Evolutionary conservation across 2,329 filamentous ascomycete genomes (phyloP).

Genomic region (Gaeumannomyces sp.): DNA sequence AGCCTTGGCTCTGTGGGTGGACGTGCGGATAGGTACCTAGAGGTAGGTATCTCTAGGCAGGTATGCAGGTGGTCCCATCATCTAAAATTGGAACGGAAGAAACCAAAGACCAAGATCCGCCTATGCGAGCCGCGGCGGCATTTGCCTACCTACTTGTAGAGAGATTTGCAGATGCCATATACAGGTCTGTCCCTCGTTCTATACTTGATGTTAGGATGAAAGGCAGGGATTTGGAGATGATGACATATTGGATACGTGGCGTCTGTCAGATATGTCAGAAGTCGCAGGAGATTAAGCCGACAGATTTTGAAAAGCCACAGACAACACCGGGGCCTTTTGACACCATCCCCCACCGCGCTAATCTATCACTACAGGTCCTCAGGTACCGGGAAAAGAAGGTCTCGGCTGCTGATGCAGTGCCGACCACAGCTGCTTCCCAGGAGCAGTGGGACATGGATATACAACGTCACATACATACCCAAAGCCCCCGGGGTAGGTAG

Average conservation of each 20-base stretch:
- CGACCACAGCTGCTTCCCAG: background rate
- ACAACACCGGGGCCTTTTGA: too few relatives aligned
- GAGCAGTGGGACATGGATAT: background rate
- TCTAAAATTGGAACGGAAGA: background rate
- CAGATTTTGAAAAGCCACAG: too few relatives aligned
- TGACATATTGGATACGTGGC: too few relatives aligned
- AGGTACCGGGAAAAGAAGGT: background rate
- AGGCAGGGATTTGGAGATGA: too few relatives aligned
- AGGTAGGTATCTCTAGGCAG: too few relatives aligned
- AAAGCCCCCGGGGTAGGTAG: background rate
- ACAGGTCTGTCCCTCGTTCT: too few relatives aligned
- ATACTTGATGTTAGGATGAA: too few relatives aligned
- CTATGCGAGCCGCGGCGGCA: background rate
- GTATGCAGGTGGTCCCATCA: background rate
- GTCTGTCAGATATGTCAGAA: too few relatives aligned
- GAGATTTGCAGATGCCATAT: background rate
- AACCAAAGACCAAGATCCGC: background rate
- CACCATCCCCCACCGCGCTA: too few relatives aligned
- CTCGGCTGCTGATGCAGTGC: background rate
- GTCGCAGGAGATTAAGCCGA: too few relatives aligned
- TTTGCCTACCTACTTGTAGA: background rate
- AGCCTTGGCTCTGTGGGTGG: background rate
- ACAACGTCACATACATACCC: background rate
- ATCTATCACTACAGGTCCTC: too few relatives aligned
- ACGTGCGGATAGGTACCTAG: background rate